Evolutionary conservation across 2,329 filamentous ascomycete species (phyloP).

Genomic region (Ceratocystis alfenasii): DNA sequence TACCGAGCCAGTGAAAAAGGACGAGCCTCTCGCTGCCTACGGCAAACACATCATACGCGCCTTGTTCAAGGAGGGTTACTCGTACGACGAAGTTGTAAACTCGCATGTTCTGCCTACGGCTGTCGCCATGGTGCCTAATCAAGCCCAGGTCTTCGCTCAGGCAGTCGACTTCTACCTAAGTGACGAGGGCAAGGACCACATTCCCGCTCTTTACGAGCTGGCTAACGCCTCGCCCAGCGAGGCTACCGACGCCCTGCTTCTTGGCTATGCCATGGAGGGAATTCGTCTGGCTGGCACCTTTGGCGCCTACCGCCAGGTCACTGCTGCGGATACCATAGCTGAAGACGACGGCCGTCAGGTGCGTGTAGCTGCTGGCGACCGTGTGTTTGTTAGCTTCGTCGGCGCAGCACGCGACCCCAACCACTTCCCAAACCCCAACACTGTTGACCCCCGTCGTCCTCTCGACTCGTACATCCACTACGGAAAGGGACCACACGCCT

Average conservation of each 20-base stretch:
- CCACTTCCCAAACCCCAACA: constrained; percentile 49
- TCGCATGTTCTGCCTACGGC: constrained; percentile 57
- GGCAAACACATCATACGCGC: constrained; percentile 54
- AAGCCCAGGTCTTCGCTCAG: constrained; percentile 61
- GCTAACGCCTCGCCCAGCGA: constrained; percentile 43
- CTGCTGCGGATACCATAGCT: constrained; percentile 33
- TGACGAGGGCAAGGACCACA: constrained; percentile 41
- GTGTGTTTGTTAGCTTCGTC: constrained; percentile 53
- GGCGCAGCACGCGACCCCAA: constrained; percentile 43
- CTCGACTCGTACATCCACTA: constrained; percentile 54
- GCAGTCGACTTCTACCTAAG: constrained; percentile 61
- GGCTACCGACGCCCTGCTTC: constrained; percentile 50
- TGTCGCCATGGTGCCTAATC: constrained; percentile 55
- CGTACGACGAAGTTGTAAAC: constrained; percentile 55
- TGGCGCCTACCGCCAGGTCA: constrained; percentile 47
- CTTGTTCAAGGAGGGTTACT: constrained; percentile 51
- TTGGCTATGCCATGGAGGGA: constrained; percentile 61
- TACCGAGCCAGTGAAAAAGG: constrained; percentile 38
- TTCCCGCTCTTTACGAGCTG: constrained; percentile 49
- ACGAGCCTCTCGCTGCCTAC: constrained; percentile 48
- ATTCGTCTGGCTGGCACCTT: constrained; percentile 55
- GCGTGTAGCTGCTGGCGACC: constrained; percentile 43
- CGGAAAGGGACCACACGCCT: constrained; percentile 49
- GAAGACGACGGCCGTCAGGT: constrained; percentile 40
- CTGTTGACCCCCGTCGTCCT: constrained; percentile 51